Conservation (phyloP, 225 moss, liverwort and hornwort genomes). For the Pleurozium schreberi region DNA sequence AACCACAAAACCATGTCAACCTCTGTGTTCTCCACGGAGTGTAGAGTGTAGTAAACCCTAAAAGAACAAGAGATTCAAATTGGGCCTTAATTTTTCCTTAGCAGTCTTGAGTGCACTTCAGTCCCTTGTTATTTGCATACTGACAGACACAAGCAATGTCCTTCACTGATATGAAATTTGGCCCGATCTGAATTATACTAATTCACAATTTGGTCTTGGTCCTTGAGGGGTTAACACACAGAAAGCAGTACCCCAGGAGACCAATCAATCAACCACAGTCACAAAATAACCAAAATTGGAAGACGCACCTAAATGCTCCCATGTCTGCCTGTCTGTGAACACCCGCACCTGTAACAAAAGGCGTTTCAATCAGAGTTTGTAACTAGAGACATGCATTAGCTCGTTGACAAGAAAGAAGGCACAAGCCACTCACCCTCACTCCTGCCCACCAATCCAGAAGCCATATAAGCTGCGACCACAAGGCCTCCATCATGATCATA, state of each 20-base stretch:
- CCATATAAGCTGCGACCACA: slow-evolving; percentile 98
- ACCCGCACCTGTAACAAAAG: slow-evolving; percentile 49
- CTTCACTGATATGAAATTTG: background rate
- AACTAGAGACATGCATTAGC: background rate
- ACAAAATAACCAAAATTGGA: background rate
- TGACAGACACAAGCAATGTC: background rate
- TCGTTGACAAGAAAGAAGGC: background rate
- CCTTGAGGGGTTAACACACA: background rate
- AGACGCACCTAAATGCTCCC: slow-evolving; percentile 58
- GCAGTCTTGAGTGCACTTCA: background rate
- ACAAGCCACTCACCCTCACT: slow-evolving; percentile 36
- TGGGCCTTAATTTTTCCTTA: background rate
- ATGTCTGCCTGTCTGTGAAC: slow-evolving; percentile 42
- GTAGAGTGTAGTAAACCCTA: background rate
- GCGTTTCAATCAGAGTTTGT: background rate
- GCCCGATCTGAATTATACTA: background rate
- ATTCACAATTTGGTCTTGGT: background rate
- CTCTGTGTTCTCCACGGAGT: background rate
- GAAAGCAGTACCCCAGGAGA: background rate
- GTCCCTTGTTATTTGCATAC: background rate
- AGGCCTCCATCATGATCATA: slow-evolving; percentile 64
- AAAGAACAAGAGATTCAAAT: background rate
- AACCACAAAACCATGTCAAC: background rate
- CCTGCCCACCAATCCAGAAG: slow-evolving; percentile 95
- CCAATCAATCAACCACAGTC: background rate